Percentiles rank a stretch among this genome's conserved stretches.
phyloP scores from a whole-genome alignment of 2,329 filamentous ascomycete species.

The Sclerotinia minor region DNA sequence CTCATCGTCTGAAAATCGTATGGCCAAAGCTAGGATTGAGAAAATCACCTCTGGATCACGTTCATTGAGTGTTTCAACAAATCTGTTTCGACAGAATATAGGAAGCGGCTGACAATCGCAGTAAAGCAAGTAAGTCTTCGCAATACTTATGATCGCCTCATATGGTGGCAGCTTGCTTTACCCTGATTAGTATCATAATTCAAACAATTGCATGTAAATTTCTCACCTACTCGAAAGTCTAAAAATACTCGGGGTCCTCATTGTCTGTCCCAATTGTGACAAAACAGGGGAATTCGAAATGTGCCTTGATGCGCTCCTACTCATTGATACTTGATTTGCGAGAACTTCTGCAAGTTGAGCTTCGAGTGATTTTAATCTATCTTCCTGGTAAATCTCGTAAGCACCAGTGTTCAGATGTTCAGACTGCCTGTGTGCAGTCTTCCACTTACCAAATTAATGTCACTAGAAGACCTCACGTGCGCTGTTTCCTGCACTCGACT shows the following conservation, averaged over 20 bases:
- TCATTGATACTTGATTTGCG: slow-evolving; percentile 31
- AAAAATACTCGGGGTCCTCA: slow-evolving; percentile 10
- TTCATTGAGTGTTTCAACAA: slow-evolving; percentile 45
- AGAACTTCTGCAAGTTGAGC: slow-evolving; percentile 38
- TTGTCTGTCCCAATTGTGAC: slow-evolving; percentile 10
- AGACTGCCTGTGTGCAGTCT: too few species aligned
- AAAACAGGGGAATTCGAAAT: slow-evolving; percentile 18
- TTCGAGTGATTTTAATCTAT: slow-evolving; percentile 37
- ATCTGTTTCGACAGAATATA: slow-evolving; percentile 47
- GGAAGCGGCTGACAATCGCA: slow-evolving; percentile 53
- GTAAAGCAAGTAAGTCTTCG: slow-evolving; percentile 49
- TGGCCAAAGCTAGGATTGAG: slow-evolving; percentile 45
- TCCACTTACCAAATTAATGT: slow-evolving; percentile 17
- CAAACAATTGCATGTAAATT: background rate
- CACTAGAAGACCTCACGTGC: slow-evolving; percentile 14
- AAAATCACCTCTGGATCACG: slow-evolving; percentile 45
- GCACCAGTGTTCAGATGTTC: too few species aligned
- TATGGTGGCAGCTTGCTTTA: slow-evolving; percentile 43
- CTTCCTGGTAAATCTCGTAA: slow-evolving; percentile 32
- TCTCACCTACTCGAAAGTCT: slow-evolving; percentile 28
- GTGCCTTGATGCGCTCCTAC: slow-evolving; percentile 25
- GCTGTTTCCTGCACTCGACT: background rate
- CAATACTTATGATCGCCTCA: slow-evolving; percentile 45
- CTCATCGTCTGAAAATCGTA: slow-evolving; percentile 45
- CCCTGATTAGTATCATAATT: background rate